phyloP scores from a whole-genome alignment of 495 filamentous ascomycete species.

The Chaetomium cochliodes region DNA sequence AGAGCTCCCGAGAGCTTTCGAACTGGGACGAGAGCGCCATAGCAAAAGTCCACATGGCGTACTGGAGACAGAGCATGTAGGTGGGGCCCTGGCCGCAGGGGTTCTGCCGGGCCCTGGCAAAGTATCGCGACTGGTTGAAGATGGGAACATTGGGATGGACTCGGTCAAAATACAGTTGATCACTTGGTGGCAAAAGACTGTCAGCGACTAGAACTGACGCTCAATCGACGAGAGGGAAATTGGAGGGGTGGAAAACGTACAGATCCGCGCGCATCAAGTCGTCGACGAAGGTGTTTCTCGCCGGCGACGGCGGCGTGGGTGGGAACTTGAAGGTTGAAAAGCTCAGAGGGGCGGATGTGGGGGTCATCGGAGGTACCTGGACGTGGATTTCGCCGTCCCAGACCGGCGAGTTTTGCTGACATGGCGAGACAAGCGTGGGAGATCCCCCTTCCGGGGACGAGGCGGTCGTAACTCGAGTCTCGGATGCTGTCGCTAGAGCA shows the following conservation, averaged over 20 bases:
- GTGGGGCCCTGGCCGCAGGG: conserved; percentile 28
- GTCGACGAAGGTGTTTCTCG: conserved; percentile 28
- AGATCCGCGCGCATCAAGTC: conserved; percentile 48
- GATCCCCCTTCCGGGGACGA: conserved; percentile 20
- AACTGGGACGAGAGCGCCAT: conserved; percentile 55
- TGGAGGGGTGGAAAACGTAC: conserved; percentile 28
- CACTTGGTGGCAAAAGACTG: conserved; percentile 29
- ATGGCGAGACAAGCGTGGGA: conserved; percentile 24
- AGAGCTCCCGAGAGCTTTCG: conserved; percentile 42
- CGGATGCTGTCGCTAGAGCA: neutral
- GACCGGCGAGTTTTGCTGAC: conserved; percentile 10
- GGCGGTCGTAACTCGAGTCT: conserved; percentile 14
- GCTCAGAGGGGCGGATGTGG: conserved; percentile 21
- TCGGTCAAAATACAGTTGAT: conserved; percentile 60
- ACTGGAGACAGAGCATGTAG: conserved; percentile 47
- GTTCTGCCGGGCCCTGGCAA: conserved; percentile 26
- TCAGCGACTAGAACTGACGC: neutral
- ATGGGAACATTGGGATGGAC: conserved; percentile 56
- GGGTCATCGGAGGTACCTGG: conserved; percentile 28
- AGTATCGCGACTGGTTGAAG: conserved; percentile 45
- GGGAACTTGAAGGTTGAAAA: conserved; percentile 37
- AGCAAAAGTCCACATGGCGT: conserved; percentile 58
- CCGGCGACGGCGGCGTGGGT: conserved; percentile 31
- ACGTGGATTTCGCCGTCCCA: conserved; percentile 32
- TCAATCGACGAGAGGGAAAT: neutral